phyloP scores from a whole-genome alignment of 805 yeast genomes.

The Nakazawaea populi region DNA sequence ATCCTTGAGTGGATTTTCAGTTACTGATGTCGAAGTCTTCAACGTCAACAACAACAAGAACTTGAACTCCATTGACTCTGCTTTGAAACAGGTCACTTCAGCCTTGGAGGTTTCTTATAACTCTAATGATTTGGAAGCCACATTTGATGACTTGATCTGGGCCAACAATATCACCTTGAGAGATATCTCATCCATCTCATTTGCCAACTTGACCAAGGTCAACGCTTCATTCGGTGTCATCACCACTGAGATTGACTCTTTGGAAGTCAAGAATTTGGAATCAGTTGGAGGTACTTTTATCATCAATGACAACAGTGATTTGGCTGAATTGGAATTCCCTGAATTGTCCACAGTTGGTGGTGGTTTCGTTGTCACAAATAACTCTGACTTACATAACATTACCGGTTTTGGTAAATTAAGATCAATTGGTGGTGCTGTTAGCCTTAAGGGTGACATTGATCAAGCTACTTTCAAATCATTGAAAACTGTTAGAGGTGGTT shows the following conservation, averaged over 20 bases:
- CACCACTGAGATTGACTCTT: constrained; percentile 56
- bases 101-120: constrained; percentile 78
- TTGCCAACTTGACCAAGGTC: constrained; percentile 61
- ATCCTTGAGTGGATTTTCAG: constrained; percentile 59
- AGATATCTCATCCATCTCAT: constrained; percentile 67
- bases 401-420: constrained; percentile 69
- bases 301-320: constrained; percentile 65
- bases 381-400: constrained; percentile 61
- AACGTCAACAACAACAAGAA: constrained; percentile 89
- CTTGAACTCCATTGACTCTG: constrained; percentile 66
- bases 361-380: constrained; percentile 87
- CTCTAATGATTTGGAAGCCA: constrained; percentile 67
- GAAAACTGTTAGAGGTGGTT: constrained; percentile 87
- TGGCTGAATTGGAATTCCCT: constrained; percentile 64
- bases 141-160: constrained; percentile 66
- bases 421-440: constrained; percentile 85
- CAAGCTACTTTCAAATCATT: constrained; percentile 72
- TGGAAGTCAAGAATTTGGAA: constrained; percentile 50
- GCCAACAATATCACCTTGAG: constrained; percentile 88
- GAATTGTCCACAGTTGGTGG: constrained; percentile 77
- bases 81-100: constrained; percentile 67
- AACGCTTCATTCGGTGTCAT: constrained; percentile 81
- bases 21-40: constrained; percentile 44
- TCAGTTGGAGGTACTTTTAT: constrained; percentile 78
- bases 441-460: constrained; percentile 72